phyloP scores from a whole-genome alignment of 768 basidiomycete genomes.

The Vishniacozyma victoriae region DNA sequence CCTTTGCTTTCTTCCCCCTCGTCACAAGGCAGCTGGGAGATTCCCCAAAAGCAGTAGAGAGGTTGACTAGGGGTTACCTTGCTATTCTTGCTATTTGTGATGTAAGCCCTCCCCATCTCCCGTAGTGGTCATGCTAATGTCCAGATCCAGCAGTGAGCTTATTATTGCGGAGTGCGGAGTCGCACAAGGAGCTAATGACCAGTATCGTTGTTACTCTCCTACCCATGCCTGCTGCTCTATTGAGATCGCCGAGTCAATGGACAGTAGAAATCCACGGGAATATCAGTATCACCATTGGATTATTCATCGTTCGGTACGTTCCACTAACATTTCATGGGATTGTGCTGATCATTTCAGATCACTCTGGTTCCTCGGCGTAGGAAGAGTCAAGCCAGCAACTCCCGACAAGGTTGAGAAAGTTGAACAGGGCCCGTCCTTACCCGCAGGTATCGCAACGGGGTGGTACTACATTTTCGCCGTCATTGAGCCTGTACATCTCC shows the following conservation, averaged over 20 bases:
- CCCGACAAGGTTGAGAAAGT: too few species aligned
- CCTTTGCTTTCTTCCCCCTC: not conserved
- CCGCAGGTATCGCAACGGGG: too few species aligned
- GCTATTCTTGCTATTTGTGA: not conserved
- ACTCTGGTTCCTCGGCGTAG: too few species aligned
- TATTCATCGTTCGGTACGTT: not conserved
- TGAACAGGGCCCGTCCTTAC: too few species aligned
- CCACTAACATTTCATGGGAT: too few species aligned
- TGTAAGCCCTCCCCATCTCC: not conserved
- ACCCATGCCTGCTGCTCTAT: not conserved
- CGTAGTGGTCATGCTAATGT: not conserved
- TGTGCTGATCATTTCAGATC: too few species aligned
- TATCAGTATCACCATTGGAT: not conserved
- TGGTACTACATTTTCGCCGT: too few species aligned
- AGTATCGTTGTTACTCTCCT: not conserved
- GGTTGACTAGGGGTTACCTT: not conserved
- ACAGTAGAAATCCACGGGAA: not conserved
- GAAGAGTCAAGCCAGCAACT: too few species aligned
- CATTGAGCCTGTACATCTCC: too few species aligned
- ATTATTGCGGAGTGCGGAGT: not conserved
- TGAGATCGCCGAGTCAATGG: not conserved
- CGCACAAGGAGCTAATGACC: not conserved
- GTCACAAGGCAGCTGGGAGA: not conserved
- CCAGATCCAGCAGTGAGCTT: not conserved
- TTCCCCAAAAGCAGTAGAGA: not conserved